Conservation (phyloP, 2,329 filamentous ascomycete genomes). For the Zymoseptoria tritici region DNA sequence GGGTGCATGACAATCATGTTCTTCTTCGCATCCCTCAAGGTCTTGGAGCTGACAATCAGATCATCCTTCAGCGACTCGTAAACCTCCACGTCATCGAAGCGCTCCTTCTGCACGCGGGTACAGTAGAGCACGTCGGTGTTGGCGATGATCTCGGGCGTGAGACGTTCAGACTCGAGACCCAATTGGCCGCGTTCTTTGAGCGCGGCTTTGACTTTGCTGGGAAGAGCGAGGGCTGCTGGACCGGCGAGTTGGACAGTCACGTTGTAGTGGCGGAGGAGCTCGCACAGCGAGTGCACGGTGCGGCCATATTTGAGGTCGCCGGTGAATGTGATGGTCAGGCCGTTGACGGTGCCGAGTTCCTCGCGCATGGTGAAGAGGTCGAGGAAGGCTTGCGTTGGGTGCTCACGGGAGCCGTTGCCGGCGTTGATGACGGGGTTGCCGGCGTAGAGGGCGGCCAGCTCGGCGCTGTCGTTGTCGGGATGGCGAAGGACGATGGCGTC, state of each 20-base stretch:
- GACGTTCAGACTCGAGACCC: conserved; percentile 62
- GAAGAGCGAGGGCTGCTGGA: conserved; percentile 70
- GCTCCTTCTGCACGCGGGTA: conserved; percentile 92
- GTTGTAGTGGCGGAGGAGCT: conserved; percentile 91
- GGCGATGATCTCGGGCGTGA: conserved; percentile 81
- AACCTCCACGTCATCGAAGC: conserved; percentile 71
- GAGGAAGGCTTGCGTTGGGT: conserved; percentile 94
- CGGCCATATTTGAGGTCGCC: conserved; percentile 91
- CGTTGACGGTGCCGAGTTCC: conserved; percentile 90
- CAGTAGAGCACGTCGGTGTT: conserved; percentile 91
- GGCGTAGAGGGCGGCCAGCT: conserved; percentile 77
- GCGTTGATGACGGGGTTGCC: conserved; percentile 93
- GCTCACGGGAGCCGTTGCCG: conserved; percentile 90
- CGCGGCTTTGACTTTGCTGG: conserved; percentile 63
- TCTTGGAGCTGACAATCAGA: conserved; percentile 83
- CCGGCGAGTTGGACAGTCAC: conserved; percentile 88
- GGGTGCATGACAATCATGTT: conserved; percentile 95
- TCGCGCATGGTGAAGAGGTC: conserved; percentile 98
- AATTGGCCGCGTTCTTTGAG: conserved; percentile 71
- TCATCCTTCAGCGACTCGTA: conserved; percentile 85
- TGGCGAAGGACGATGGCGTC: conserved; percentile 96
- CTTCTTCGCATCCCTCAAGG: conserved; percentile 83
- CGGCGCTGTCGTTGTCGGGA: conserved; percentile 71
- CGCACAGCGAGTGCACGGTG: conserved; percentile 89
- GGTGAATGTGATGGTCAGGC: conserved; percentile 90